Percentiles rank a stretch among this genome's conserved stretches.
These are phyloP conservation scores for Scorias spongiosa DNA, from an alignment of 2,329 filamentous ascomycete species.

Conservation along the genomic window DNA sequence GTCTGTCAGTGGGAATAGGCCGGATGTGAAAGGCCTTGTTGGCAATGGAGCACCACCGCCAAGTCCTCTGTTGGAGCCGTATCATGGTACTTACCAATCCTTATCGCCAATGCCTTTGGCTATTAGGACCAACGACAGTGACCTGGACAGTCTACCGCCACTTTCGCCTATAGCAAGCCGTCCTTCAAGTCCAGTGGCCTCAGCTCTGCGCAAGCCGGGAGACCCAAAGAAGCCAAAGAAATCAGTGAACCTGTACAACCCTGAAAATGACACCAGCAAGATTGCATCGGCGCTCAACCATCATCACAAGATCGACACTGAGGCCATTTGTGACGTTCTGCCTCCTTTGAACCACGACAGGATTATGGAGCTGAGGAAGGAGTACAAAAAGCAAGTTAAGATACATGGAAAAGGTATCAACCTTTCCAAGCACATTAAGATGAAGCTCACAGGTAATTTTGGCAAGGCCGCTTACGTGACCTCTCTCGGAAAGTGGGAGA, in stretches of 20 bases:
- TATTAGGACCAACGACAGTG: constrained; percentile 43
- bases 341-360: constrained; percentile 76
- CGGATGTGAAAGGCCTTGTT: constrained; percentile 23
- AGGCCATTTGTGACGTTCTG: constrained; percentile 65
- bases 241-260: constrained; percentile 67
- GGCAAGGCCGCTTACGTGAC: constrained; percentile 87
- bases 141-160: constrained; percentile 34
- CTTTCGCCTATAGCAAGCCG: constrained; percentile 16
- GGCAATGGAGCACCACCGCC: constrained; percentile 46
- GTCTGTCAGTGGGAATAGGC: constrained; percentile 31
- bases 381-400: constrained; percentile 86
- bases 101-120: constrained; percentile 91
- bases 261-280: constrained; percentile 59
- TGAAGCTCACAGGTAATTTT: constrained; percentile 62
- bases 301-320: constrained; percentile 47
- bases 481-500: constrained; percentile 79
- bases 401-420: constrained; percentile 69
- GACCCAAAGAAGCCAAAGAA: constrained; percentile 32
- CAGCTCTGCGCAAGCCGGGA: constrained; percentile 5
- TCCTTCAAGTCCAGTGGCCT: constrained; percentile 5
- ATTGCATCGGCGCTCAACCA: constrained; percentile 63
- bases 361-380: constrained; percentile 66
- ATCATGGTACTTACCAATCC: constrained; percentile 85
- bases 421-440: constrained; percentile 70
- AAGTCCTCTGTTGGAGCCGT: constrained; percentile 80